A percentile compares a stretch with the other conserved stretches of the same genome.
phyloP scores from a whole-genome alignment of 2,329 filamentous ascomycete genomes.

The Diplodia intermedia region DNA sequence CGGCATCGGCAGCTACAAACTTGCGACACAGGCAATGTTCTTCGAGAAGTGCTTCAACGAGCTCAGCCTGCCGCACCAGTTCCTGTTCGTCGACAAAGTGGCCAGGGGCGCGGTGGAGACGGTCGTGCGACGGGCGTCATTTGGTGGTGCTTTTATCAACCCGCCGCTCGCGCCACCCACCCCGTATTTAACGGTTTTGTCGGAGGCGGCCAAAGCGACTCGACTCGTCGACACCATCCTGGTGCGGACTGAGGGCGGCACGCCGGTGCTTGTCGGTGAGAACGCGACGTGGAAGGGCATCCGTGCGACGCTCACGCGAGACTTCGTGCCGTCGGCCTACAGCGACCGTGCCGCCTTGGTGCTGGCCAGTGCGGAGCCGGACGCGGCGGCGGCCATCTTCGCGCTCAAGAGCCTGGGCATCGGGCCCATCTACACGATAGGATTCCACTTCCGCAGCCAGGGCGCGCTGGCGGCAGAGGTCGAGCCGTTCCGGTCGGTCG shows the following conservation, averaged over 20 bases:
- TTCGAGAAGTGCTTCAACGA: slow-evolving; percentile 71
- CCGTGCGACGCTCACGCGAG: slow-evolving; percentile 77
- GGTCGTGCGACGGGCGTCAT: slow-evolving; percentile 74
- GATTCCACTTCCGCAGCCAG: slow-evolving; percentile 68
- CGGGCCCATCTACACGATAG: slow-evolving; percentile 82
- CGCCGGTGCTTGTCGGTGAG: slow-evolving; percentile 61
- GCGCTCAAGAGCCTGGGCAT: slow-evolving; percentile 78
- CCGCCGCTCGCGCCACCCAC: slow-evolving; percentile 68
- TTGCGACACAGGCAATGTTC: slow-evolving; percentile 74
- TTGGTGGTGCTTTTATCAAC: slow-evolving; percentile 83
- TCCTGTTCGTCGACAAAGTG: slow-evolving; percentile 75
- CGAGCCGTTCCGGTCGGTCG: slow-evolving; percentile 70
- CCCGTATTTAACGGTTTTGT: slow-evolving; percentile 69
- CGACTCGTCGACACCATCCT: slow-evolving; percentile 84
- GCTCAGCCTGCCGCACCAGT: slow-evolving; percentile 83
- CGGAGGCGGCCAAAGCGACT: slow-evolving; percentile 78
- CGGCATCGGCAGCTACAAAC: slow-evolving; percentile 73
- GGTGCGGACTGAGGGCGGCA: slow-evolving; percentile 58
- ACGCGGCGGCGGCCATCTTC: slow-evolving; percentile 80
- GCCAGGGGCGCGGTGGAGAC: slow-evolving; percentile 59
- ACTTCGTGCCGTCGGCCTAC: slow-evolving; percentile 84
- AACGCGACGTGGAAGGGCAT: slow-evolving; percentile 89
- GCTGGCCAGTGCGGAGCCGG: slow-evolving; percentile 73
- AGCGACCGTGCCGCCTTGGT: slow-evolving; percentile 77
- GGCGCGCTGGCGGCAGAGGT: slow-evolving; percentile 69